Evolutionary conservation across 208 protist species (phyloP).

Genomic region (Trypanosoma boissoni): DNA sequence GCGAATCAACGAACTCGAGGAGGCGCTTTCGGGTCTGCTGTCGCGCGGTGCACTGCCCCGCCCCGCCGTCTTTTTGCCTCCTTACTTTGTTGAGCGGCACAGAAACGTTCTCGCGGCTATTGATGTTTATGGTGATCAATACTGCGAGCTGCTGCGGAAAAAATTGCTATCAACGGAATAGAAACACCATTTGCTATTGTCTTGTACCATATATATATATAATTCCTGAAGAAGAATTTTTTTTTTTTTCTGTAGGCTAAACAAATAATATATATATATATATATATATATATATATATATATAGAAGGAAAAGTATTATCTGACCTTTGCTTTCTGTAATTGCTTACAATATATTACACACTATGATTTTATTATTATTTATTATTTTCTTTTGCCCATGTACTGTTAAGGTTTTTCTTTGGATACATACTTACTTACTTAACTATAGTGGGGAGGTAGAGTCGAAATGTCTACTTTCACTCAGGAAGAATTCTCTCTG

Average conservation of each 20-base stretch:
- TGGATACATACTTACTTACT: background rate
- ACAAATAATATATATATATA: background rate
- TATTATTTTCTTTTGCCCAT: no score
- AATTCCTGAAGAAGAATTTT: background rate
- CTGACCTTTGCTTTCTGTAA: background rate
- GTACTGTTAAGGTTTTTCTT: no score
- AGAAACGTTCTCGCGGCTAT: conserved; percentile 6
- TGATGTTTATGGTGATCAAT: conserved; percentile 15
- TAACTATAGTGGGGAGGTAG: background rate
- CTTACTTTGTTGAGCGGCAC: conserved; percentile 16
- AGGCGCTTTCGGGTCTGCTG: conserved; percentile 2
- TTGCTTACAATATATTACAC: background rate
- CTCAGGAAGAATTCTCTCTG: background rate
- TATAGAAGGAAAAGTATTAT: background rate
- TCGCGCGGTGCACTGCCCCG: conserved; percentile 4
- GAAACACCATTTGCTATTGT: conserved; percentile 1
- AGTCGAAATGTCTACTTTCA: background rate
- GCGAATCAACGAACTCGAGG: conserved; percentile 5
- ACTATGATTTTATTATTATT: no score
- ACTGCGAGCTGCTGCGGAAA: conserved; percentile 6
- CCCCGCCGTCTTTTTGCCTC: conserved; percentile 1
- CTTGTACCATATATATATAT: background rate
- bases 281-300: background rate
- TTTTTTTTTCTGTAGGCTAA: background rate
- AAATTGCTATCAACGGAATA: conserved; percentile 3